A percentile compares a stretch with the other conserved stretches of the same genome.
Evolutionary conservation across 495 filamentous ascomycete species (phyloP).

Genomic region (Penicillium pulvis): DNA sequence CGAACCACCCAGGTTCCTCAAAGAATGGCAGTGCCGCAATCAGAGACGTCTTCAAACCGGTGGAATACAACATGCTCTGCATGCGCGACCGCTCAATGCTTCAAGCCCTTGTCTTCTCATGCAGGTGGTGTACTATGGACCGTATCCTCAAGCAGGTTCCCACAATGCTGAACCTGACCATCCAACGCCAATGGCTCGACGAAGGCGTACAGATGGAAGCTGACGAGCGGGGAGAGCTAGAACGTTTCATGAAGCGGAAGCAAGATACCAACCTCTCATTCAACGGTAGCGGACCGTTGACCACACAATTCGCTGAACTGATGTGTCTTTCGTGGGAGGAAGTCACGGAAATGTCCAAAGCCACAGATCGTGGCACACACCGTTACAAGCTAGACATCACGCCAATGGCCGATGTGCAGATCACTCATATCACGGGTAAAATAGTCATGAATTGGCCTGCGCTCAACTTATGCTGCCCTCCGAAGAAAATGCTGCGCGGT

Average conservation of each 20-base stretch:
- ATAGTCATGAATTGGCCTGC: conserved; percentile 14
- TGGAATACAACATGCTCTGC: conserved; percentile 32
- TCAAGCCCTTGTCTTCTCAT: conserved; percentile 36
- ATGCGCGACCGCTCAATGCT: conserved; percentile 26
- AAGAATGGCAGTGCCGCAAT: conserved; percentile 19
- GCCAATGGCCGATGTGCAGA: conserved; percentile 23
- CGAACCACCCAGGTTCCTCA: neutral
- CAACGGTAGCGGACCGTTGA: conserved; percentile 15
- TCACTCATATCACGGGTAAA: conserved; percentile 9
- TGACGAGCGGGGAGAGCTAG: conserved; percentile 21
- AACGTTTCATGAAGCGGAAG: conserved; percentile 27
- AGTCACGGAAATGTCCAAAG: neutral
- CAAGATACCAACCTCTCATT: conserved; percentile 16
- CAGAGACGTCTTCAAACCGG: conserved; percentile 31
- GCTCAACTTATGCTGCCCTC: conserved; percentile 28
- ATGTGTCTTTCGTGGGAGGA: neutral
- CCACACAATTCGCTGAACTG: neutral
- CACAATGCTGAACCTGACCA: conserved; percentile 33
- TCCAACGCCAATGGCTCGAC: conserved; percentile 38
- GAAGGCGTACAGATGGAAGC: conserved; percentile 29
- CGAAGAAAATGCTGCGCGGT: conserved; percentile 30
- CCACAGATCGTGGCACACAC: neutral
- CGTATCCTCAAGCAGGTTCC: conserved; percentile 37
- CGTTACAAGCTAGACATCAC: conserved; percentile 27
- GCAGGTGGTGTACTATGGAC: conserved; percentile 41